Conservation (phyloP, 306 rosid genomes). For the Rubus parviflorus region DNA sequence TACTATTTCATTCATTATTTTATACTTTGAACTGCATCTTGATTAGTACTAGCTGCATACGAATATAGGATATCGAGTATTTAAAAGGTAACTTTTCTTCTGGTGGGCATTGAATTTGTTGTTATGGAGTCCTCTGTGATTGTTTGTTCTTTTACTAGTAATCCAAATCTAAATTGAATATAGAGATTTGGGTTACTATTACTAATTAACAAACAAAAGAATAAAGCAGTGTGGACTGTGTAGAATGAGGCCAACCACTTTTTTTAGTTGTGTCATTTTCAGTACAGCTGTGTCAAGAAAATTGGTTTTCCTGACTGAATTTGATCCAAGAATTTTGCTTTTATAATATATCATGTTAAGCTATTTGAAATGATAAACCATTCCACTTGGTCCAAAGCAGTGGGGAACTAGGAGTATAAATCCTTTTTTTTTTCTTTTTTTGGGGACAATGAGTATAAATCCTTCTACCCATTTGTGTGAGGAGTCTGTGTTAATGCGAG, state of each 20-base stretch:
- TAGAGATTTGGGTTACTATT: not conserved
- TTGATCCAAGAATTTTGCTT: too few relatives aligned
- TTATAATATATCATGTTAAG: not conserved
- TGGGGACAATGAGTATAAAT: not conserved
- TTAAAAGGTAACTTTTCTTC: not conserved
- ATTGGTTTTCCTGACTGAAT: too few relatives aligned
- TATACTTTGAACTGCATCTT: not conserved
- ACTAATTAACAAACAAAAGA: not conserved
- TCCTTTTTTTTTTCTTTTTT: not conserved
- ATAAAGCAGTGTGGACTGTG: not conserved
- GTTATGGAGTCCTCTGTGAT: not conserved
- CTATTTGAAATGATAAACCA: not conserved
- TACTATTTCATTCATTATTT: not conserved
- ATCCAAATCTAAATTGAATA: not conserved
- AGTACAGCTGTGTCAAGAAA: not conserved
- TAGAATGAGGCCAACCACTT: not conserved
- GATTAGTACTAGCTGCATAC: slow-evolving; percentile 3
- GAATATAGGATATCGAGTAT: not conserved
- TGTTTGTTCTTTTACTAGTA: not conserved
- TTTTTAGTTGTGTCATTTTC: not conserved
- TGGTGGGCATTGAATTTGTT: not conserved
- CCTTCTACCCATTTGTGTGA: not conserved
- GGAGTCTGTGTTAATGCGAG: not conserved
- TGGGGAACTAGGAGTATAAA: not conserved
- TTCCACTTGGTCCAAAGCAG: not conserved